Base-by-base conservation (phyloP, 2,329 filamentous ascomycete species). In the Ophiostoma ulmi region DNA sequence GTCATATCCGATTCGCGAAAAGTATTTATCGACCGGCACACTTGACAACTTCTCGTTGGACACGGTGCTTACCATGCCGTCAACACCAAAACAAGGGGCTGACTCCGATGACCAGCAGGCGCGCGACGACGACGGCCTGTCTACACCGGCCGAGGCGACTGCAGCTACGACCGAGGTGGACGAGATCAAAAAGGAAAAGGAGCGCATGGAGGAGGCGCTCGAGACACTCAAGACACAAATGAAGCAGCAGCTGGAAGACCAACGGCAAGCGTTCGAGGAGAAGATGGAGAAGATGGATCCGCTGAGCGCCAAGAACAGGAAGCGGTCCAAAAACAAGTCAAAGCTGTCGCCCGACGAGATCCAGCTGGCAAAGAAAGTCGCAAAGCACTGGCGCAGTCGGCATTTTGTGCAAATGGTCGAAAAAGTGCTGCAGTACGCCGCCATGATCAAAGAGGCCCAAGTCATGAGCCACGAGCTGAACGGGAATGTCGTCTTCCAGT, bases 391-490 rank as follows among this genome's bases (percentile, higher is more conserved):
- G 95, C 88, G 89, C 73, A 86, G 90, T 75, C 89, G 92, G 39
- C 91, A 92, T 76, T 97, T 94, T 76, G 93, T 99, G 71, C 90
- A 90, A 70, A 97, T 99, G 92, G 94, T 94, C 3, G 95, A 98
- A 79, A 88, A 90, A 1, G 90, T 98, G 38, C 83, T 99, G 65
- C 93, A 97, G 77, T 90, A 97, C 78, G 94, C 94, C 2, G 89
- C 92, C 8, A 87, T 90, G 38, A 80, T 99, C 72, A 99, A 99
- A 78, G 95, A 99, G 80, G 95, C 95, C 1, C 95, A 99, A 77
- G 90, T 99, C 72, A 95, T 99, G 92, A 97, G 94, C 81, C 94
- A 97, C 75, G 92, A 97, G 76, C 91, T 99, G 82, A 92, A 95
- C 75, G 95, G 97, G 78, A 89, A 89, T 74, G 91, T 97, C 10